These are phyloP conservation scores for Isatis tinctoria DNA, from an alignment of 345 rosid species.

Conservation along the genomic window DNA sequence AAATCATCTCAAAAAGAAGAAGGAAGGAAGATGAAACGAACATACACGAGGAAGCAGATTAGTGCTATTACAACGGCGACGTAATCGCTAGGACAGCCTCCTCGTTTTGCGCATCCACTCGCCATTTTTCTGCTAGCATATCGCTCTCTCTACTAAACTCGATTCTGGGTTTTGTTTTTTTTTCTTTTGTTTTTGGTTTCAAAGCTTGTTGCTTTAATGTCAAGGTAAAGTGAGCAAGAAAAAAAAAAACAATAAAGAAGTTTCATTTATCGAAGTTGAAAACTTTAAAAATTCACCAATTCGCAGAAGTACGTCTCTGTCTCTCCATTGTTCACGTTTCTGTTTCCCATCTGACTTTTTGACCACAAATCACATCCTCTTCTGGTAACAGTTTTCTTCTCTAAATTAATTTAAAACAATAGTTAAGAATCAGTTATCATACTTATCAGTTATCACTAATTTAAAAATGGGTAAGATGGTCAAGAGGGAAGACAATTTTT, in stretches of 20 bases:
- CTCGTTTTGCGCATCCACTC: constrained; percentile 46
- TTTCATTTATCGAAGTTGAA: constrained; percentile 7
- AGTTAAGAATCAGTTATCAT: background rate
- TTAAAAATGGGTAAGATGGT: background rate
- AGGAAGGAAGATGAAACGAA: background rate
- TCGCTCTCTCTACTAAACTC: background rate
- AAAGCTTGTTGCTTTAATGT: constrained; percentile 34
- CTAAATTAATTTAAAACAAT: background rate
- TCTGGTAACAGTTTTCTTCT: background rate
- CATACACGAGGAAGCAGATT: constrained; percentile 58
- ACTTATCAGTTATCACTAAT: background rate
- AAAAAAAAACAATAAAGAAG: background rate
- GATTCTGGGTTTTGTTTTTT: constrained; percentile 17
- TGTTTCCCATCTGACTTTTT: constrained; percentile 16
- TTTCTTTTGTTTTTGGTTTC: background rate
- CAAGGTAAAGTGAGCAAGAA: constrained; percentile 30
- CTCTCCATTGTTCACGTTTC: constrained; percentile 18
- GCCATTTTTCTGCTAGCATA: constrained; percentile 37
- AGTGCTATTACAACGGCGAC: constrained; percentile 55
- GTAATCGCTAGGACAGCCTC: constrained; percentile 92
- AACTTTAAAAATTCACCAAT: background rate
- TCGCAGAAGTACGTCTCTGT: constrained; percentile 4
- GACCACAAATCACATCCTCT: constrained; percentile 18
- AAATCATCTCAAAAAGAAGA: background rate
- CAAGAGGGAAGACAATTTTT: background rate